These are phyloP conservation scores for Chlamydomonas reinhardtii DNA, from an alignment of 163 green algal genomes.

Conservation along the genomic window DNA sequence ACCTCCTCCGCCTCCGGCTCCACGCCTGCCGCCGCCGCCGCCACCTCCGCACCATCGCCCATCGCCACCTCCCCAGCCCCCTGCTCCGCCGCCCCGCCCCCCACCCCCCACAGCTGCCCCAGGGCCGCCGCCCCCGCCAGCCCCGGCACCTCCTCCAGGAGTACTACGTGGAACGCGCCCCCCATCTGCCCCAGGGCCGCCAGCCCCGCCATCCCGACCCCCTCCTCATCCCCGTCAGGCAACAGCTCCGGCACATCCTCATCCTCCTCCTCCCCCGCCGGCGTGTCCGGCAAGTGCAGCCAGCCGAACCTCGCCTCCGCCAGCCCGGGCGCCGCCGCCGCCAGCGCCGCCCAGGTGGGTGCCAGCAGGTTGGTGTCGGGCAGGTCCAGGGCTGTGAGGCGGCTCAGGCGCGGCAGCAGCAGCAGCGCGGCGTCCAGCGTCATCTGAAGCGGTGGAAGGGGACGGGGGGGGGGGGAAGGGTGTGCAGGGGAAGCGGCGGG, in stretches of 20 bases:
- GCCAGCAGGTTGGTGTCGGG: background rate
- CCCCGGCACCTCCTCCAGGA: background rate
- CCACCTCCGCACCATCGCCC: background rate
- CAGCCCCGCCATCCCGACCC: background rate
- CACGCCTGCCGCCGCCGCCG: too few species aligned
- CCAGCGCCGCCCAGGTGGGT: background rate
- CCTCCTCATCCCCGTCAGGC: background rate
- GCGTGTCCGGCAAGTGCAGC: background rate
- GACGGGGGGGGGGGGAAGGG: background rate
- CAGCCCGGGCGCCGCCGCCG: background rate
- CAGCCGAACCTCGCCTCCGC: slow-evolving; percentile 1
- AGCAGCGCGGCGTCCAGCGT: slow-evolving; percentile 5
- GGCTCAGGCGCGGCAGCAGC: slow-evolving; percentile 17
- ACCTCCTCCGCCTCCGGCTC: background rate
- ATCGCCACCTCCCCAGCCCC: background rate
- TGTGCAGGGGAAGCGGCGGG: background rate
- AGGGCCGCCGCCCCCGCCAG: background rate
- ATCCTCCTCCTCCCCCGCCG: background rate
- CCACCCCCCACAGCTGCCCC: background rate
- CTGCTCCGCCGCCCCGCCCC: background rate
- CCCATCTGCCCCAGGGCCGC: background rate
- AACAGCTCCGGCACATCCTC: background rate
- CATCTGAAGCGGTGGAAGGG: background rate
- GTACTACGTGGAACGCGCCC: too few species aligned
- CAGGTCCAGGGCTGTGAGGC: slow-evolving; percentile 16